Evolutionary conservation across 2,329 filamentous ascomycete species (phyloP).

Genomic region (Diplodia corticola): DNA sequence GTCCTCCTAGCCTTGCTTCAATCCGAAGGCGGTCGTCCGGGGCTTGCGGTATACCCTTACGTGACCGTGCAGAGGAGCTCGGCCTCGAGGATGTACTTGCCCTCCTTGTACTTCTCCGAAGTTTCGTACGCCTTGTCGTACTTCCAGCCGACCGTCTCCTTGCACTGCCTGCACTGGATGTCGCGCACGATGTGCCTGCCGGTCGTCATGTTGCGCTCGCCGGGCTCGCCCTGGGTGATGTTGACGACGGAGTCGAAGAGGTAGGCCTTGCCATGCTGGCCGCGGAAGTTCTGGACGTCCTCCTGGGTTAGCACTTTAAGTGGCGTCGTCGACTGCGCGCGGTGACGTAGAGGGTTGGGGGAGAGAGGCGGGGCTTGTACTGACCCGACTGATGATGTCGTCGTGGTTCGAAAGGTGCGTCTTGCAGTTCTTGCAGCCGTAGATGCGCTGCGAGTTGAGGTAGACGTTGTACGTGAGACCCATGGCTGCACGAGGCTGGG

Average conservation of each 20-base stretch:
- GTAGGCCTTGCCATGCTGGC: constrained; percentile 96
- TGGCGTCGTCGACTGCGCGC: background rate
- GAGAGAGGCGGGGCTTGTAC: constrained; percentile 33
- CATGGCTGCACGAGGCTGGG: constrained; percentile 55
- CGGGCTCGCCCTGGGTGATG: constrained; percentile 76
- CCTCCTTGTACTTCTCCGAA: constrained; percentile 97
- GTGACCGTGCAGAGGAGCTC: constrained; percentile 81
- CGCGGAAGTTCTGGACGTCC: constrained; percentile 80
- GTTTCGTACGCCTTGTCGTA: constrained; percentile 96
- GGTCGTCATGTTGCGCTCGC: constrained; percentile 97
- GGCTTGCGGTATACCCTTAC: background rate
- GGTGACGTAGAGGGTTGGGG: background rate
- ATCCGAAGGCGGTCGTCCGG: background rate
- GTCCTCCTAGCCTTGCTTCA: background rate
- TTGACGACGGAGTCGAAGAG: constrained; percentile 96
- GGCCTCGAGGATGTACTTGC: constrained; percentile 94
- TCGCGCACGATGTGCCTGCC: constrained; percentile 92
- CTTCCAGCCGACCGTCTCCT: constrained; percentile 94
- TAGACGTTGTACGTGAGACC: constrained; percentile 91
- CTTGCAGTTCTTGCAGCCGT: constrained; percentile 90
- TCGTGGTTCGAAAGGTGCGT: constrained; percentile 93
- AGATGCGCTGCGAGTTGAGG: constrained; percentile 81
- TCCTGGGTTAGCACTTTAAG: constrained; percentile 2
- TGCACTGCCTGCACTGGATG: constrained; percentile 88
- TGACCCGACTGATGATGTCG: constrained; percentile 89